Evolutionary conservation across 208 protist genomes (phyloP).

Genomic region (Acanthamoeba healyi): DNA sequence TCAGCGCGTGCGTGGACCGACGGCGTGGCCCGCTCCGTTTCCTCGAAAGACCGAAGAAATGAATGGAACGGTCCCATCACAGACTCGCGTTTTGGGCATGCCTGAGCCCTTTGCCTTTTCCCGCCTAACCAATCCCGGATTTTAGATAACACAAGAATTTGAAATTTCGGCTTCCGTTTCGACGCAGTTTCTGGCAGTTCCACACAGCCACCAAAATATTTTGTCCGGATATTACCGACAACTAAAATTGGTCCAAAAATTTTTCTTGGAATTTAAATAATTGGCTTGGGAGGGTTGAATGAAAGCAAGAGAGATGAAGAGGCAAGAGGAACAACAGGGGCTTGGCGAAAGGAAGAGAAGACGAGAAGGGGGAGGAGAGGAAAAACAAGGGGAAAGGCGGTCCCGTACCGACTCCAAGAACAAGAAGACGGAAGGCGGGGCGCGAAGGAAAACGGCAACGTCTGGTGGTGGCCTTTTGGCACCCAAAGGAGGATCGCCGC

Average conservation of each 20-base stretch:
- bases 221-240: not conserved
- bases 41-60: conserved; percentile 32
- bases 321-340: too few relatives aligned
- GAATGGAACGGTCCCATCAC: too few relatives aligned
- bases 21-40: not conserved
- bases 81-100: too few relatives aligned
- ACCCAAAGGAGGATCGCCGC: not conserved
- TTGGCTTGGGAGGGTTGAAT: not conserved
- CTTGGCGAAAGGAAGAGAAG: not conserved
- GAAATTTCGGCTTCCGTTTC: too few relatives aligned
- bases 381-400: not conserved
- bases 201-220: too few relatives aligned
- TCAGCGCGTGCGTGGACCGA: not conserved
- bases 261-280: too few relatives aligned
- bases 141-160: too few relatives aligned
- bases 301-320: too few relatives aligned
- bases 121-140: too few relatives aligned
- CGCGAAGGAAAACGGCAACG: not conserved
- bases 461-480: not conserved
- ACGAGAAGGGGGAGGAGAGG: not conserved
- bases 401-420: not conserved
- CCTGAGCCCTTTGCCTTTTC: not conserved
- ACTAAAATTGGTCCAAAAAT: too few relatives aligned
- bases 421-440: too few relatives aligned
- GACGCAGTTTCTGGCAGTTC: too few relatives aligned